A percentile compares a stretch with the other conserved stretches of the same genome.
Conservation (phyloP, 2,329 filamentous ascomycete genomes). For the Exserohilum rostratum region DNA sequence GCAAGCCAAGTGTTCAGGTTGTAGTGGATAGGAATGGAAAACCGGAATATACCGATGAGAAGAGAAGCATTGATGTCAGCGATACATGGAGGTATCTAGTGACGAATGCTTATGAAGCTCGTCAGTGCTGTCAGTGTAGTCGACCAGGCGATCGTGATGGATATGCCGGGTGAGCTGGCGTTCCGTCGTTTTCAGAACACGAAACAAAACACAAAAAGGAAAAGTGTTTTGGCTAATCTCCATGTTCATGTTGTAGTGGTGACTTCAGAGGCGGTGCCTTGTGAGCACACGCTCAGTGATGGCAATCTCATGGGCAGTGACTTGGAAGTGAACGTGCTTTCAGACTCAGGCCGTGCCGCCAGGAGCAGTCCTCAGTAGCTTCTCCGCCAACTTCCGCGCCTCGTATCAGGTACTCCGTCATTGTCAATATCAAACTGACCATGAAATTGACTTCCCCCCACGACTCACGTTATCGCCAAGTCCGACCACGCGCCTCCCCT, state of each 20-base stretch:
- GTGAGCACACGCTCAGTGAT: too few species aligned
- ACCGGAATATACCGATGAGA: background rate
- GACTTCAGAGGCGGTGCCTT: background rate
- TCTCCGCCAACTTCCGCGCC: background rate
- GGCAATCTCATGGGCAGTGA: too few species aligned
- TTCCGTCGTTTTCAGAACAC: background rate
- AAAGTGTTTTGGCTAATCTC: background rate
- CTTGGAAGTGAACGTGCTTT: background rate
- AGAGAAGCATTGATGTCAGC: background rate
- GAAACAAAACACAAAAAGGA: background rate
- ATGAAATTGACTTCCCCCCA: conserved; percentile 1
- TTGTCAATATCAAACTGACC: background rate
- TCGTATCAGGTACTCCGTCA: background rate
- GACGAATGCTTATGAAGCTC: background rate
- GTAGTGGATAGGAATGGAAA: background rate
- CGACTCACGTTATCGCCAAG: conserved; percentile 10
- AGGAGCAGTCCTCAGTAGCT: background rate
- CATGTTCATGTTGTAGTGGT: background rate
- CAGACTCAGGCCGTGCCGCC: background rate
- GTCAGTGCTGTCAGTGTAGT: background rate
- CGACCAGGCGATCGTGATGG: background rate
- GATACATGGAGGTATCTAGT: background rate
- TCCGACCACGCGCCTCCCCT: background rate
- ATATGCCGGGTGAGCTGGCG: background rate
- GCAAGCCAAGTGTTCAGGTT: background rate